Evolutionary conservation across 164 flowering plant genomes (phyloP).

Genomic region (Magnolia kwangsiensis): DNA sequence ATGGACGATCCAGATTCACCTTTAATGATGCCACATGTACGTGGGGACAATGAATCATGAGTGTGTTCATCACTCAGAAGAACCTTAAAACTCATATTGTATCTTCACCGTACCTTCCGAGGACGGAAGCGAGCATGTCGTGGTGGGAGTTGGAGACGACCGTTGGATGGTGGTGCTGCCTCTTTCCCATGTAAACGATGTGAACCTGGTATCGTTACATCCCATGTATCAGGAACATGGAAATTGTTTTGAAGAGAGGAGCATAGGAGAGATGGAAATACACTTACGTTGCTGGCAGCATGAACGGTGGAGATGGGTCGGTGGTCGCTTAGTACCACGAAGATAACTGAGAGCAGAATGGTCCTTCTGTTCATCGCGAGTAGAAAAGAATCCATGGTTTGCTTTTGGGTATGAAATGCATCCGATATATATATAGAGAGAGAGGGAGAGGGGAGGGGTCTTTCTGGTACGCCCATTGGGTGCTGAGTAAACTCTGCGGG

Average conservation of each 20-base stretch:
- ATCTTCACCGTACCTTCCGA: conserved; percentile 31
- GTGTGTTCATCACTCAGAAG: too few species aligned
- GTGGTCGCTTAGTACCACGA: neutral
- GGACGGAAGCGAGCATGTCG: conserved; percentile 30
- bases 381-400: neutral
- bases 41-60: too few species aligned
- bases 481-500: too few species aligned
- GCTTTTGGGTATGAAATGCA: neutral
- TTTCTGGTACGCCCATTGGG: too few species aligned
- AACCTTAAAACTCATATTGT: neutral
- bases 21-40: too few species aligned
- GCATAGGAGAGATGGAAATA: too few species aligned
- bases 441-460: neutral
- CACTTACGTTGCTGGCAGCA: neutral
- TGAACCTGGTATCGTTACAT: conserved; percentile 15
- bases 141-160: conserved; percentile 27
- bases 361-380: neutral
- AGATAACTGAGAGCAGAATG: neutral
- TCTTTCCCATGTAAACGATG: conserved; percentile 47
- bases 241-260: neutral
- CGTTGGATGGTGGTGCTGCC: conserved; percentile 28
- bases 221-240: neutral
- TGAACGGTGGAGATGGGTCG: neutral
- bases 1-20: too few species aligned
- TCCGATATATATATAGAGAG: neutral